Percentiles rank a stretch among this genome's conserved stretches.
Evolutionary conservation across 208 protist genomes (phyloP).

Genomic region (Wallacemonas sp.): DNA sequence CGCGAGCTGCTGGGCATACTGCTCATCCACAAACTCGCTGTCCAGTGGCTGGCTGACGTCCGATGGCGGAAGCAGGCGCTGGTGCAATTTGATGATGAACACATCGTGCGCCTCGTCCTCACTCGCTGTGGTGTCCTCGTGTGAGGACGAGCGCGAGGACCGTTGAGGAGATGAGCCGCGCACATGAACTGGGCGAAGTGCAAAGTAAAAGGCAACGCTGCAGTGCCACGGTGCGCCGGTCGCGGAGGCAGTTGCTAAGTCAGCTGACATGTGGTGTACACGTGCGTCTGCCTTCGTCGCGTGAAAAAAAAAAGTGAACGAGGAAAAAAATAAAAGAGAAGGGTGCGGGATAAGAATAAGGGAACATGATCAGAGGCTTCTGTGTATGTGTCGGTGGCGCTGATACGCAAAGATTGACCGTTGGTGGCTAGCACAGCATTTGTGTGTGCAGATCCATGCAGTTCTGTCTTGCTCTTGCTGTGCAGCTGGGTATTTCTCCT

Average conservation of each 20-base stretch:
- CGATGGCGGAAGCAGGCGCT: slow-evolving; percentile 63
- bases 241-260: not conserved
- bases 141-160: not conserved
- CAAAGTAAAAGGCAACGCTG: slow-evolving; percentile 63
- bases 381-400: too few species aligned
- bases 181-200: slow-evolving; percentile 27
- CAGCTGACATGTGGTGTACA: not conserved
- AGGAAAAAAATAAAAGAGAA: too few species aligned
- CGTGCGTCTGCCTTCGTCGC: not conserved
- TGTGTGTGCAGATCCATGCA: too few species aligned
- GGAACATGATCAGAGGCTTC: too few species aligned
- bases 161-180: not conserved
- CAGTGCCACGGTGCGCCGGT: slow-evolving; percentile 30
- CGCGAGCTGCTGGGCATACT: slow-evolving; percentile 60
- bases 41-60: slow-evolving; percentile 16
- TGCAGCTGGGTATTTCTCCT: too few species aligned
- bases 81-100: slow-evolving; percentile 67
- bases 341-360: too few species aligned
- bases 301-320: not conserved
- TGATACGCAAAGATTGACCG: too few species aligned
- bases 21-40: slow-evolving; percentile 51
- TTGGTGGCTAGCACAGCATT: too few species aligned
- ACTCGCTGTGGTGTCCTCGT: not conserved
- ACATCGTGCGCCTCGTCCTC: slow-evolving; percentile 11
- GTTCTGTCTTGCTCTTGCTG: too few species aligned